Percentiles rank a stretch among this genome's conserved stretches.
Evolutionary conservation across 371 early-diverging fungal species (phyloP).

Genomic region (Thermomucor indicae-seudaticae): DNA sequence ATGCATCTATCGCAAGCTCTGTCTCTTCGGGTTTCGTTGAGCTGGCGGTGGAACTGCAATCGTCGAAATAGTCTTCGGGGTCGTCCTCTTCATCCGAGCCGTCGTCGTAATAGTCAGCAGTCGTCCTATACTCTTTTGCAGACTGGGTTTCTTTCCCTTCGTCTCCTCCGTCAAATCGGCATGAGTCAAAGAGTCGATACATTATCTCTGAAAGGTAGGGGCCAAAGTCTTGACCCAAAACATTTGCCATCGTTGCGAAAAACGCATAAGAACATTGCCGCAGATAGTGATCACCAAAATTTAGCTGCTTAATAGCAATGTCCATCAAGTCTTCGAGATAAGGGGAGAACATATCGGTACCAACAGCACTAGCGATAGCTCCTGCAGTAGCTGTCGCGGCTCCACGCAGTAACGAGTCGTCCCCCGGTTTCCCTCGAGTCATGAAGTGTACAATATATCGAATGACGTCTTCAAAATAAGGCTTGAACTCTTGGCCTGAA

Average conservation of each 20-base stretch:
- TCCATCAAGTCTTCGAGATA: constrained; percentile 67
- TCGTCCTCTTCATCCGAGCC: constrained; percentile 30
- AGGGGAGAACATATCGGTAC: constrained; percentile 75
- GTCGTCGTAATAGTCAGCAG: too few relatives aligned
- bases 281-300: constrained; percentile 64
- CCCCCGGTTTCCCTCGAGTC: constrained; percentile 55
- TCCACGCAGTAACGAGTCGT: constrained; percentile 71
- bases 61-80: constrained; percentile 11
- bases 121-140: too few relatives aligned
- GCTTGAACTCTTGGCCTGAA: constrained; percentile 62
- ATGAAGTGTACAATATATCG: constrained; percentile 66
- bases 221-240: constrained; percentile 75
- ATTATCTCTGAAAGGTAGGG: constrained; percentile 69
- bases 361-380: constrained; percentile 80
- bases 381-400: constrained; percentile 82
- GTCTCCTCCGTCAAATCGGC: constrained; percentile 64
- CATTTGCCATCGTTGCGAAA: constrained; percentile 73
- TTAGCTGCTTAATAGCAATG: constrained; percentile 72
- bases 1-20: constrained; percentile 81
- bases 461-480: constrained; percentile 75
- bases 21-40: constrained; percentile 87
- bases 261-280: constrained; percentile 82
- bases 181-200: constrained; percentile 72
- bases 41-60: constrained; percentile 35
- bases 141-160: constrained; percentile 36